Evolutionary conservation across 495 filamentous ascomycete genomes (phyloP).

Genomic region (Geopyxis carbonaria): DNA sequence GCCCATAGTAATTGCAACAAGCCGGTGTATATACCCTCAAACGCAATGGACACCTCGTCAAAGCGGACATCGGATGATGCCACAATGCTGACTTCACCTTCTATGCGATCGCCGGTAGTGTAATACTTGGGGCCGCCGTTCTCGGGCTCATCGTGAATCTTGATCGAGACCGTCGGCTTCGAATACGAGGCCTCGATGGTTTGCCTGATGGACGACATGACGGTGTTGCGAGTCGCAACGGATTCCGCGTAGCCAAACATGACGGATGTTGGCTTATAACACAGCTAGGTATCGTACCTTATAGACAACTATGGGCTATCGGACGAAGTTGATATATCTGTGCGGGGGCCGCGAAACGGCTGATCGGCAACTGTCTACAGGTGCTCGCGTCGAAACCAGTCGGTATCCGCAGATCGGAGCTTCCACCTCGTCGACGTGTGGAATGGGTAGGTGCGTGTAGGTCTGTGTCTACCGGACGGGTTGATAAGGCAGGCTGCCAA

Average conservation of each 20-base stretch:
- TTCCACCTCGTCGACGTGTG: no score
- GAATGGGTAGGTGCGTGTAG: no score
- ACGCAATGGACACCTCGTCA: conserved; percentile 61
- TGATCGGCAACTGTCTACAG: no score
- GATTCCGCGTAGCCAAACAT: conserved; percentile 19
- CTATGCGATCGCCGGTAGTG: conserved; percentile 20
- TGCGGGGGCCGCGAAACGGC: no score
- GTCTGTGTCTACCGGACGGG: no score
- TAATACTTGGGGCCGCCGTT: conserved; percentile 9
- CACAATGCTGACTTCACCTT: conserved; percentile 30
- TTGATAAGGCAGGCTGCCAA: no score
- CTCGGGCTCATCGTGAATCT: conserved; percentile 10
- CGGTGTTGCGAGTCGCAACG: conserved; percentile 16
- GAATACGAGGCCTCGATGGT: conserved; percentile 8
- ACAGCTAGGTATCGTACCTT: no score
- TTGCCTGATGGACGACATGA: conserved; percentile 14
- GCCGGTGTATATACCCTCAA: conserved; percentile 43
- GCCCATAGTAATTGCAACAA: conserved; percentile 3
- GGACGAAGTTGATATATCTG: no score
- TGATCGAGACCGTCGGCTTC: conserved; percentile 14
- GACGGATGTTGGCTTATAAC: neutral
- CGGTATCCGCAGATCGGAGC: no score
- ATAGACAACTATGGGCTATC: no score
- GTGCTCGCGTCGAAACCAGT: no score
- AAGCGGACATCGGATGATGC: conserved; percentile 52